Conservation (phyloP, 2,329 filamentous ascomycete species). For the Colletotrichum falcatum region DNA sequence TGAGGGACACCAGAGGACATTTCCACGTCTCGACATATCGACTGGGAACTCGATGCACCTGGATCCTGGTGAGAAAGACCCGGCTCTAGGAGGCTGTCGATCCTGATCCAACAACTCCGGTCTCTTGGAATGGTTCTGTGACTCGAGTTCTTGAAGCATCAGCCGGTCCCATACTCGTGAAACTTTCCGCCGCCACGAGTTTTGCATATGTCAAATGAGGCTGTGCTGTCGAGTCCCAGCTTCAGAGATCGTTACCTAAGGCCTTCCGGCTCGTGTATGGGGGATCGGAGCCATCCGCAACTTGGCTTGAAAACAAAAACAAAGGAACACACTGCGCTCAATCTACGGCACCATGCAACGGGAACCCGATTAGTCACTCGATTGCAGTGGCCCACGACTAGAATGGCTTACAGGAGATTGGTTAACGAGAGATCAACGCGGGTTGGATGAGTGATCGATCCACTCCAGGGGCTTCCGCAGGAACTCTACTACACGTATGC, state of each 20-base stretch:
- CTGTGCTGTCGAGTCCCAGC: background rate
- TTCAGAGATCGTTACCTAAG: background rate
- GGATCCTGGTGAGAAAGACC: background rate
- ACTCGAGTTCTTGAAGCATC: too few relatives aligned
- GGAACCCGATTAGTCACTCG: background rate
- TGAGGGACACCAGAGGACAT: background rate
- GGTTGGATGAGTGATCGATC: background rate
- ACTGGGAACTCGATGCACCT: background rate
- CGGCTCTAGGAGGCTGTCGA: background rate
- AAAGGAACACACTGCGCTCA: slow-evolving; percentile 11
- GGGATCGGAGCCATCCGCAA: slow-evolving; percentile 4
- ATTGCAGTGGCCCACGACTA: background rate
- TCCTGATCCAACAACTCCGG: background rate
- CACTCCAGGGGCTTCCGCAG: background rate
- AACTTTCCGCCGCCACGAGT: background rate
- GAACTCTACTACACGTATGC: slow-evolving; percentile 1
- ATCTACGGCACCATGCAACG: slow-evolving; percentile 6
- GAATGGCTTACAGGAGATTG: background rate
- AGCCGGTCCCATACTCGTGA: background rate
- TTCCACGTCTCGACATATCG: too few relatives aligned
- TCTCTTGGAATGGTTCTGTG: background rate
- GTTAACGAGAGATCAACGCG: slow-evolving; percentile 2
- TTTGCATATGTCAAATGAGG: background rate
- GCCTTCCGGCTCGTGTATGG: background rate
- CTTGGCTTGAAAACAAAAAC: slow-evolving; percentile 10